phyloP scores from a whole-genome alignment of 176 grass and related monocot species.

The Oryza australiensis region DNA sequence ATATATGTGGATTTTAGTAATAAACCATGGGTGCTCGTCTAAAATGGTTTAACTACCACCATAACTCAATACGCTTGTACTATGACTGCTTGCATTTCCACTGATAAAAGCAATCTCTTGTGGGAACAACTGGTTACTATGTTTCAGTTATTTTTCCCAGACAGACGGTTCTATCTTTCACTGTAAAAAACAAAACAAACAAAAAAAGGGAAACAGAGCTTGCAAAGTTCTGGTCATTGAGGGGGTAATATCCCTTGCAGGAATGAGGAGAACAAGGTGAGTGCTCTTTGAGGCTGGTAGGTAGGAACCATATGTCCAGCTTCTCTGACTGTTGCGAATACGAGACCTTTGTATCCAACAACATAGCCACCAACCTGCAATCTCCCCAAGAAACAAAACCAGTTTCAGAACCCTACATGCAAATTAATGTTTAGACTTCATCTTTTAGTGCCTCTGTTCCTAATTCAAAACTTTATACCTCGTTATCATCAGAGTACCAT shows the following conservation, averaged over 20 bases:
- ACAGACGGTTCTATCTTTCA: background rate
- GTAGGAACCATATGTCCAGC: constrained; percentile 57
- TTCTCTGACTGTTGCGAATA: constrained; percentile 57
- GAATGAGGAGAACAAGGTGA: constrained; percentile 54
- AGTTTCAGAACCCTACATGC: constrained; percentile 14
- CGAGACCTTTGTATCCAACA: constrained; percentile 38
- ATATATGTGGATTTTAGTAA: background rate
- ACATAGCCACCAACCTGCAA: constrained; percentile 61
- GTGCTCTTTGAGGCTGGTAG: constrained; percentile 50
- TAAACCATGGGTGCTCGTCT: background rate
- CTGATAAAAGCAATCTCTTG: constrained; percentile 17
- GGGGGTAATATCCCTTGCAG: constrained; percentile 55
- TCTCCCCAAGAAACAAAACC: constrained; percentile 31
- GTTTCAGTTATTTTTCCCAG: constrained; percentile 22
- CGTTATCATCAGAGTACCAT: constrained; percentile 49
- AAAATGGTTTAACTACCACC: background rate
- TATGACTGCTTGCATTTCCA: background rate
- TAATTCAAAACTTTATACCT: constrained; percentile 33
- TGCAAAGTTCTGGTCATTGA: constrained; percentile 35
- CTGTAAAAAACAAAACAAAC: background rate
- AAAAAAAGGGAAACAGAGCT: background rate
- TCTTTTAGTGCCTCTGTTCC: background rate
- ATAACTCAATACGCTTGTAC: background rate
- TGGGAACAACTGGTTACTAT: background rate
- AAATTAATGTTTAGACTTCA: background rate